These are phyloP conservation scores for Anisogramma anomala DNA, from an alignment of 2,329 filamentous ascomycete species.

Conservation along the genomic window DNA sequence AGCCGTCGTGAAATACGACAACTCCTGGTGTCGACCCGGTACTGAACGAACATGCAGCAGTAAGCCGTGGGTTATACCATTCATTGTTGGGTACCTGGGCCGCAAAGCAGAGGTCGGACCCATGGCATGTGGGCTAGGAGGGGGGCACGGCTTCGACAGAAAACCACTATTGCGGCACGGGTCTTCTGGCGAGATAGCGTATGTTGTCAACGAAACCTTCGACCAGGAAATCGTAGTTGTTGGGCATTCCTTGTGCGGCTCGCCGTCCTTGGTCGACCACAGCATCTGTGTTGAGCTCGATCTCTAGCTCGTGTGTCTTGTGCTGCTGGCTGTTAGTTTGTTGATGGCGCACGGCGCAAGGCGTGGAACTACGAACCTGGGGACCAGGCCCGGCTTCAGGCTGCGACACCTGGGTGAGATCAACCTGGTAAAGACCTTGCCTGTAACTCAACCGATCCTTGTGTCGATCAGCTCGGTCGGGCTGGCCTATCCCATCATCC, in stretches of 20 bases:
- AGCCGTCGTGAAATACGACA: too few species aligned
- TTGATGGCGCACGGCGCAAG: not conserved
- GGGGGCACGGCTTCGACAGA: too few species aligned
- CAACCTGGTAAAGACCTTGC: constrained; percentile 78
- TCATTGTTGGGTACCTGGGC: too few species aligned
- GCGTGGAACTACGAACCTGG: constrained; percentile 24
- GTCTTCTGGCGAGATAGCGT: constrained; percentile 42
- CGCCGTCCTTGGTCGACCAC: constrained; percentile 54
- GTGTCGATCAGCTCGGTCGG: constrained; percentile 49
- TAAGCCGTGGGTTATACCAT: too few species aligned
- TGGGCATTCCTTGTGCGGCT: constrained; percentile 38
- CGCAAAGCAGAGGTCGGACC: too few species aligned
- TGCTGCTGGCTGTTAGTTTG: constrained; percentile 24
- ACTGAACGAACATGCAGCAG: too few species aligned
- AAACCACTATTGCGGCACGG: not conserved
- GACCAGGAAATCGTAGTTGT: constrained; percentile 56
- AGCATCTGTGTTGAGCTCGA: constrained; percentile 57
- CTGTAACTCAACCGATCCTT: constrained; percentile 90
- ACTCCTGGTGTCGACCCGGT: too few species aligned
- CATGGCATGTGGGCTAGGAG: too few species aligned
- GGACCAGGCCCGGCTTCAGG: constrained; percentile 20
- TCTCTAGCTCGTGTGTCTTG: constrained; percentile 71
- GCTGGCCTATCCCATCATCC: constrained; percentile 27
- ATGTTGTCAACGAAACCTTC: constrained; percentile 67
- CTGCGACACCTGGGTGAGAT: constrained; percentile 78